Evolutionary conservation across 2,329 filamentous ascomycete genomes (phyloP), one percentile per base, ranked within the genome.

Genomic region (Orbilia javanica): DNA sequence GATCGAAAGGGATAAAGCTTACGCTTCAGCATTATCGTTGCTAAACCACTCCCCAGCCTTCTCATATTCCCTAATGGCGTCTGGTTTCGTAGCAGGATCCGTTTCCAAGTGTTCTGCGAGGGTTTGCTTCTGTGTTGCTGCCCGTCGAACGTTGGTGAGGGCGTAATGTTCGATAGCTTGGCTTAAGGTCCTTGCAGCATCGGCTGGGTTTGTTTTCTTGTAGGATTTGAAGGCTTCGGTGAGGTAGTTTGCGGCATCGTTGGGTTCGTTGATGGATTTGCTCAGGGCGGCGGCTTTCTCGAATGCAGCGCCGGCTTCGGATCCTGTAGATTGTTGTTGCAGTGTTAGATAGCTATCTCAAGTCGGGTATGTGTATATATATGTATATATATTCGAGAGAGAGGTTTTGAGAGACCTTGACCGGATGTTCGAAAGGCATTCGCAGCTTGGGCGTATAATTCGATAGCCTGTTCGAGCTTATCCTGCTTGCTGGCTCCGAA

Each of bases 171-270:
- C 87, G 83, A 98, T 93, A 46, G 94, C 92, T 80, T 90, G 86
- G 80, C 93, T 89, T 70, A 97, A 86, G 82, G 93, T 94, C 79
- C 93, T 88, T 50, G 92, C 93, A 15, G 94, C 95, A 82, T 95
- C 83, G 93, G 88, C 20, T 94, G 94, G 67, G 74, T 75, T 82
- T 93, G 90, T 66, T 92, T 90, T 85, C 94, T 91, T 89, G 86
- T 97, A 98, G 77, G 93, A 92, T 87, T 98, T 97, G 88, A 94
- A 98, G 65, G 96, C 96, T 84, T 98, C 94, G 82, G 91, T 89
- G 79, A 94, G 87, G 57, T 92, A 91, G 85, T 97, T 96, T 80
- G 95, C 94, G 57, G 94, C 93, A 83, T 98, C 96, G 83, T 97
- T 93, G 48, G 92, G 93, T 83, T 98, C 94, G 83, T 94, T 96